Conservation (phyloP, 2,329 filamentous ascomycete species). For the Cryoendolithus antarcticus region DNA sequence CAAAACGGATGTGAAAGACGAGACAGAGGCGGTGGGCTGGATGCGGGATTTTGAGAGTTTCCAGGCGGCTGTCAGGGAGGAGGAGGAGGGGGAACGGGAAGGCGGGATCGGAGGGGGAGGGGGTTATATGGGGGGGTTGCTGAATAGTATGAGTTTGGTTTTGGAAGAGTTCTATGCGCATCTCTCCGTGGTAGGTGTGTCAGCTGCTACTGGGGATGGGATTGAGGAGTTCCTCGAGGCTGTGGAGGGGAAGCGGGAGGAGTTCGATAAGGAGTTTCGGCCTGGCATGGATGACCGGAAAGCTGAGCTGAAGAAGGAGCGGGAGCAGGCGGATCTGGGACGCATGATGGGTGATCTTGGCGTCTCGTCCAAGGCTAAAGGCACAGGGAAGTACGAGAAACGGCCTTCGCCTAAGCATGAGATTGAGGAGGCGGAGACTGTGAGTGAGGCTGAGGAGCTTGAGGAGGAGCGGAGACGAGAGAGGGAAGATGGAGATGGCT, state of each 20-base stretch:
- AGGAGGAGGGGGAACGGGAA: conserved; percentile 68
- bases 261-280: conserved; percentile 83
- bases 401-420: conserved; percentile 13
- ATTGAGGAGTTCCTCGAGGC: conserved; percentile 89
- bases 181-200: conserved; percentile 83
- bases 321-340: conserved; percentile 69
- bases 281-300: conserved; percentile 76
- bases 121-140: conserved; percentile 88
- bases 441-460: conserved; percentile 41
- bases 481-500: conserved; percentile 23
- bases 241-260: conserved; percentile 71
- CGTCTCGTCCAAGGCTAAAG: conserved; percentile 34
- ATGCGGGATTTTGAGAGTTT: conserved; percentile 99
- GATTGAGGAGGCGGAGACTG: conserved; percentile 34
- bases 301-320: conserved; percentile 57
- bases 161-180: conserved; percentile 96
- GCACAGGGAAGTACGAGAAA: conserved; percentile 18
- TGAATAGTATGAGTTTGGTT: conserved; percentile 97
- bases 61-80: conserved; percentile 67
- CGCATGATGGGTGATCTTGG: conserved; percentile 93
- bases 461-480: conserved; percentile 34
- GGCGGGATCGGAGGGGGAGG: conserved; percentile 31
- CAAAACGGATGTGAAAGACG: conserved; percentile 92
- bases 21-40: conserved; percentile 88
- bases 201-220: conserved; percentile 81